Evolutionary conservation across 106 monocot genomes (phyloP).

Genomic region (Gastrodia elata): DNA sequence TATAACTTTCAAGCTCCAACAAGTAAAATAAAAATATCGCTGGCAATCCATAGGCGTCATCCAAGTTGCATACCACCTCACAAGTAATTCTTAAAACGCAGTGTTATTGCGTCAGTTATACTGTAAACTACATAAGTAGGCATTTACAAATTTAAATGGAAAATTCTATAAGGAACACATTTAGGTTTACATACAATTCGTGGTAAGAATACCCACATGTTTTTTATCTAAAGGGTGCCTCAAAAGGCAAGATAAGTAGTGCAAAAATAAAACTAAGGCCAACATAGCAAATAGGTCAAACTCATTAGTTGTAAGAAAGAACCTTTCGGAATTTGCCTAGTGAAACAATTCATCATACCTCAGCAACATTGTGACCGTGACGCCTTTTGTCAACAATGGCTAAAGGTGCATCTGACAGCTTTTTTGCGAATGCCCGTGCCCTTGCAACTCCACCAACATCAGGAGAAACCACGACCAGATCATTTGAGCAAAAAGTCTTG

Average conservation of each 20-base stretch:
- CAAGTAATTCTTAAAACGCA: too few relatives aligned
- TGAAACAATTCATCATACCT: slow-evolving; percentile 30
- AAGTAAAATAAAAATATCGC: not conserved
- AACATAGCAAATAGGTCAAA: not conserved
- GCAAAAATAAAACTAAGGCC: not conserved
- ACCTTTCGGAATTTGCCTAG: not conserved
- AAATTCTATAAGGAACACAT: not conserved
- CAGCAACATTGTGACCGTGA: slow-evolving; percentile 77
- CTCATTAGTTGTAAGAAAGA: too few relatives aligned
- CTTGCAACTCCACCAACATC: slow-evolving; percentile 93
- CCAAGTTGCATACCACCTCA: too few relatives aligned
- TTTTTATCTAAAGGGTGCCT: not conserved
- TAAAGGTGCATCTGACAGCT: slow-evolving; percentile 87
- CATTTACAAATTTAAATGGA: not conserved
- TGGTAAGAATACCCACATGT: not conserved
- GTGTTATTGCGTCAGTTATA: not conserved
- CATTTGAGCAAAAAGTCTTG: slow-evolving; percentile 78
- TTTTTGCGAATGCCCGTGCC: slow-evolving; percentile 89
- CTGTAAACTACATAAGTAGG: not conserved
- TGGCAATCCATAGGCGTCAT: too few relatives aligned
- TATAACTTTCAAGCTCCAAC: not conserved
- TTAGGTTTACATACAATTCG: not conserved
- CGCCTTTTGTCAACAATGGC: slow-evolving; percentile 93
- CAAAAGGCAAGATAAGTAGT: not conserved
- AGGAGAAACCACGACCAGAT: slow-evolving; percentile 86